phyloP scores from a whole-genome alignment of 108 stramenopile species.

The Cafeteria roenbergensis region DNA sequence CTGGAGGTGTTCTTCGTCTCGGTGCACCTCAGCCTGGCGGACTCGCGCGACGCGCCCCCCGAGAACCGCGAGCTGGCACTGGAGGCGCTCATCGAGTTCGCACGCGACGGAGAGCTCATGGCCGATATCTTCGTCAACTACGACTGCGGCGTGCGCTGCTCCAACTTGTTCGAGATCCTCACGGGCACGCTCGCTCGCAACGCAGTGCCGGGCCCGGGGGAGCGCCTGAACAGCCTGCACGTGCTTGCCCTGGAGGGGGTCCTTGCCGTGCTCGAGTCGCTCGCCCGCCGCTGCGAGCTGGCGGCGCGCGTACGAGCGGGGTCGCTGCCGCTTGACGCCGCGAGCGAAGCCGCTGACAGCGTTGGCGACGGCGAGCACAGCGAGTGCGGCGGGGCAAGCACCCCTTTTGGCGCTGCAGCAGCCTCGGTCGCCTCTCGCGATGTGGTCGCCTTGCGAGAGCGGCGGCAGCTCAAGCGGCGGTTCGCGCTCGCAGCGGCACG shows the following conservation, averaged over 20 bases:
- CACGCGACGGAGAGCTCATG: slow-evolving; percentile 76
- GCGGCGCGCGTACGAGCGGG: neutral
- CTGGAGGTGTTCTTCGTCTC: slow-evolving; percentile 85
- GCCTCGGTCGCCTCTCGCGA: no score
- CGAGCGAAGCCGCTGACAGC: slow-evolving; percentile 18
- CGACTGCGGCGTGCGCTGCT: slow-evolving; percentile 86
- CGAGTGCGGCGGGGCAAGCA: no score
- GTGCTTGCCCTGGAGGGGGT: slow-evolving; percentile 67
- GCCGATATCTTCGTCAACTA: slow-evolving; percentile 86
- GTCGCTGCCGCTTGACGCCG: slow-evolving; percentile 1
- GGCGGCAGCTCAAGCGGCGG: slow-evolving; percentile 62
- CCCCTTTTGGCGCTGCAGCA: no score
- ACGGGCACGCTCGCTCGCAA: slow-evolving; percentile 50
- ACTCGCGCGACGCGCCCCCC: slow-evolving; percentile 36
- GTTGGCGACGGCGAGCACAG: no score
- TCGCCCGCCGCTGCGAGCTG: slow-evolving; percentile 36
- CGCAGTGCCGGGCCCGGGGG: slow-evolving; percentile 33
- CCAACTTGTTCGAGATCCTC: slow-evolving; percentile 77
- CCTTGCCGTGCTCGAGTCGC: slow-evolving; percentile 68
- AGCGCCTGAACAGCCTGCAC: slow-evolving; percentile 60
- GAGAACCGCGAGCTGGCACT: slow-evolving; percentile 81
- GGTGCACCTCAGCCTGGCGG: slow-evolving; percentile 62
- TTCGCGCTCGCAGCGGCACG: slow-evolving; percentile 47
- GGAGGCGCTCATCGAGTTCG: slow-evolving; percentile 78
- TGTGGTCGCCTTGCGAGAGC: slow-evolving; percentile 50